phyloP scores from a whole-genome alignment of 192 early-diverging fungal genomes.

The Blastocladiella britannica region DNA sequence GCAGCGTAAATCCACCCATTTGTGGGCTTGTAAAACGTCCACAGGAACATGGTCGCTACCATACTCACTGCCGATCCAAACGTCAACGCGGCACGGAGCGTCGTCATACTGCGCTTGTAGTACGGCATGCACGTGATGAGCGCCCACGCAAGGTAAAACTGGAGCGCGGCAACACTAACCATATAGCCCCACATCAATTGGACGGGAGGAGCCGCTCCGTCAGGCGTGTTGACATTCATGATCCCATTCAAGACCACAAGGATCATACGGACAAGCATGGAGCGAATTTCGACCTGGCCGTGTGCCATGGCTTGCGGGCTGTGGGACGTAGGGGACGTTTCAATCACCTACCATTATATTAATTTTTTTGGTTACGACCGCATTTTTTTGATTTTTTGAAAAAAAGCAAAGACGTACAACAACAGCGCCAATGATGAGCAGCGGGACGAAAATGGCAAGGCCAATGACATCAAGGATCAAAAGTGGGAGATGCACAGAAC shows the following conservation, averaged over 20 bases:
- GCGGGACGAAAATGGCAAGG: neutral
- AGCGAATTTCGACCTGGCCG: neutral
- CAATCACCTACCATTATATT: neutral
- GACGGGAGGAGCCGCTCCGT: neutral
- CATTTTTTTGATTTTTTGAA: too few species aligned
- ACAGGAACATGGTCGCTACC: neutral
- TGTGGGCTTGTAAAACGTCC: neutral
- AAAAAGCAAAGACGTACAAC: neutral
- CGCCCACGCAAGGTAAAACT: neutral
- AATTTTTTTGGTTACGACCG: neutral
- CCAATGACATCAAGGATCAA: neutral
- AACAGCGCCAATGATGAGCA: neutral
- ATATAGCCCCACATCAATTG: neutral
- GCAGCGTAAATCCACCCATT: neutral
- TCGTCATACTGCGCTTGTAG: neutral
- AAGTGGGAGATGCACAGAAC: neutral
- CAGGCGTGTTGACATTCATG: neutral
- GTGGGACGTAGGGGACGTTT: neutral
- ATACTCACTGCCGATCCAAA: neutral
- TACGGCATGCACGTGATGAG: neutral
- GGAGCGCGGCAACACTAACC: neutral
- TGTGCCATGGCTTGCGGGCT: neutral
- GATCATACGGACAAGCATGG: neutral
- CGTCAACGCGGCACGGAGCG: neutral
- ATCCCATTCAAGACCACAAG: neutral